Base-by-base conservation (phyloP, 2,329 filamentous ascomycete genomes). In the Diaporthe sp. region DNA sequence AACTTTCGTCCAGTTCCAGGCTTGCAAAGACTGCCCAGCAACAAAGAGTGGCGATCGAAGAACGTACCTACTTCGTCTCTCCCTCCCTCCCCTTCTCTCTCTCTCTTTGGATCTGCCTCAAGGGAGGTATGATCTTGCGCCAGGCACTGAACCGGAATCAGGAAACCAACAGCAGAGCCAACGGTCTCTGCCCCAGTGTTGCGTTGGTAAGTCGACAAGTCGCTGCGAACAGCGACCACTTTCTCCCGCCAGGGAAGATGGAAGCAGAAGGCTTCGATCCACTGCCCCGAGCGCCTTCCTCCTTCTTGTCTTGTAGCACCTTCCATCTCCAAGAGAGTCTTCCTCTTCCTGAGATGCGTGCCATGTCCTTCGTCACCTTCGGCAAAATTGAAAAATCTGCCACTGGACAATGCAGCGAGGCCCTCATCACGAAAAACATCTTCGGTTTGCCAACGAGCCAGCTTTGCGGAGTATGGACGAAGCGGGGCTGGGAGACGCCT, bases 391-490 rank as follows among this genome's bases (percentile, higher is more conserved):
- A 7, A 22, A n/a, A 39, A 0, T 25, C 9, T 65, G 39, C 39
- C 10, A 2, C 3, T 22, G 31, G 3, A 68, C 3, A 42, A 22
- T 3, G 7, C 2, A 19, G 22, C 5, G 3, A 39, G 19, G 15
- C 9, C 31, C 5, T 46, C 15, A 31, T 19, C 15, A 28, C 17
- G 9, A 8, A 19, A 39, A 12, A 9, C 25, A 9, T 7, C 31
- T 53, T 51, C 12, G 31, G 51, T 12, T 31, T 39, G 6, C 13
- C 19, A 25, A 15, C 17, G 9, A 12, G 19, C 7, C 59, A 1
- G 1, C 1, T 6, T 25, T 37, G 6, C 2, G 19, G 1, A 10
- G n/a, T 4, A 8, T n/a, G 3, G 28, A 37, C 22, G 31, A 25
- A 37, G 44, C 19, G 19, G 22, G 13, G 19, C 19, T 25, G 13